Base-by-base conservation (phyloP, 306 rosid genomes). In the Rosa persica region DNA sequence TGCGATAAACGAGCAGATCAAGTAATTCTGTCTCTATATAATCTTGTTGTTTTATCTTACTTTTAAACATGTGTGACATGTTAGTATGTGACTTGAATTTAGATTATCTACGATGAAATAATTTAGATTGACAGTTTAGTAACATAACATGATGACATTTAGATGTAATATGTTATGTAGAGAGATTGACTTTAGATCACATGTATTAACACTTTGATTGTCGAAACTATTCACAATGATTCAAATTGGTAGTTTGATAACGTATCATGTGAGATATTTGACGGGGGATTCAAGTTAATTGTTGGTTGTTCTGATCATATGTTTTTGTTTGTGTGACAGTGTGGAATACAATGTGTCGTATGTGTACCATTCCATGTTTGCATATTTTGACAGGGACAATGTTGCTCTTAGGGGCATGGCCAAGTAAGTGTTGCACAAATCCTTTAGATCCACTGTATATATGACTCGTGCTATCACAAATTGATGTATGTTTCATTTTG, bases 271-370 rank as follows among this genome's bases (percentile, higher is more conserved):
- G 7, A 12, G 38, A 23, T 60, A 25, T 23, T 4, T 57, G 30
- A 9, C 30, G 9, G 17, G 7, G 36, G 2, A 58, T 62, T 25
- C 36, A 51, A 10, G 12, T 60, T 25, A 19, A n/a, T 60, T 38
- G 47, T 25, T 25, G 15, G 10, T 66, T 55, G 17, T 67, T 34
- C 19, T 51, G 15, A 49, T 40, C 9, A 42, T 42, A 15, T 5
- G 51, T 44, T 78, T 73, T 60, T 76, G 42, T 27, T 8, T 16
- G 64, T 81, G 78, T 69, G 75, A 51, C 91, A 95, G 98, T 88
- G 98, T 95, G 86, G 98, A 92, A 82, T 94, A 94, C 89, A 94
- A 92, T 68, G 98, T 92, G 7, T 94, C 98, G 12, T 92, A 92
- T 74, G 95, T 86, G 27, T 92, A 94, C 81, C 98, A 94, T 78